Percentiles rank a stretch among this genome's conserved stretches.
phyloP scores from a whole-genome alignment of 768 basidiomycete genomes.

The Saitozyma podzolica region DNA sequence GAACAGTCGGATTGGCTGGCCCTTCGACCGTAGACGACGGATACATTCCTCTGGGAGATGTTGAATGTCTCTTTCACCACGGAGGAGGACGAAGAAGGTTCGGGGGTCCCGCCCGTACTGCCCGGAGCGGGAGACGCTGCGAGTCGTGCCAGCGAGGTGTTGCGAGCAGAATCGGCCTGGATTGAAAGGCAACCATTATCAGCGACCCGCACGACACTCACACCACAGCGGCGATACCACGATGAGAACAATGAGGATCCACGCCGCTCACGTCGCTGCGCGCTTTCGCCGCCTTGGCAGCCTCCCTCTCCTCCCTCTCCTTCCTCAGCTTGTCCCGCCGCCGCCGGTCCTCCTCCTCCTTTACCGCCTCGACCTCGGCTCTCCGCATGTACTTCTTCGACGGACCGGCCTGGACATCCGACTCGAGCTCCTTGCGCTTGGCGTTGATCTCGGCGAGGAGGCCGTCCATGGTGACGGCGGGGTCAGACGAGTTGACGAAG shows the following conservation, averaged over 20 bases:
- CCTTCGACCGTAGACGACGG: conserved; percentile 81
- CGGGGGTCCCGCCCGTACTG: conserved; percentile 55
- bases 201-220: conserved; percentile 13
- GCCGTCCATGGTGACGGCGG: conserved; percentile 67
- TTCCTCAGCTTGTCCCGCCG: conserved; percentile 54
- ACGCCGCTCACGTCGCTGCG: conserved; percentile 20
- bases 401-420: conserved; percentile 34
- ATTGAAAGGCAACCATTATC: too few species aligned
- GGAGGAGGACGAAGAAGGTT: conserved; percentile 26
- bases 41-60: conserved; percentile 91
- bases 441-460: conserved; percentile 83
- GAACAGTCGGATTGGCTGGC: conserved; percentile 91
- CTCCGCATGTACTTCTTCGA: conserved; percentile 81
- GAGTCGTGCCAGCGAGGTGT: conserved; percentile 20
- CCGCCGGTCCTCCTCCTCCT: conserved; percentile 55
- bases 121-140: conserved; percentile 23
- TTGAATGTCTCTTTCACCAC: conserved; percentile 62
- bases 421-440: conserved; percentile 74
- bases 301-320: conserved; percentile 31
- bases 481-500: not conserved
- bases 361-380: conserved; percentile 75
- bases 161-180: too few species aligned
- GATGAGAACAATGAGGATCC: too few species aligned
- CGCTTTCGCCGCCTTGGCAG: conserved; percentile 43
- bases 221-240: conserved; percentile 8